Evolutionary conservation across 768 basidiomycete genomes (phyloP), one percentile per base, ranked within the genome.

Genomic region (Lactarius evosmus): DNA sequence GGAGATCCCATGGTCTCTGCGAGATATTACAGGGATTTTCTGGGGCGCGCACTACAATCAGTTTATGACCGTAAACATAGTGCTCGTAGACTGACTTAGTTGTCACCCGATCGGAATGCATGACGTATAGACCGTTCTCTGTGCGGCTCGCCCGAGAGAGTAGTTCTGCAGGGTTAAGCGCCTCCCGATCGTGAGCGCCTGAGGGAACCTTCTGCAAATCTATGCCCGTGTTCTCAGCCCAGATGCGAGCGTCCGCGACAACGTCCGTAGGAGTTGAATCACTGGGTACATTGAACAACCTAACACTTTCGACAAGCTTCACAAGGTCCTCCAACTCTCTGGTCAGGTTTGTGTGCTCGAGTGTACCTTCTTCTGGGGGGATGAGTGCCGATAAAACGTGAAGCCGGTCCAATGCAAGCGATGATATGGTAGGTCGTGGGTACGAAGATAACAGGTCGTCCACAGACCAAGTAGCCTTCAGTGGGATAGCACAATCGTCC

Each of bases 251-350:
- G 60, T 82, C 81, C 14, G 79, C 69, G 50, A 65, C 58, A 22
- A 67, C 65, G 53, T 60, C 49, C 29, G 62, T 57, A 16, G 32
- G 14, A 32, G 27, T 62, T 11, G 67, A 52, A 9, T 65, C 63
- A 53, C 38, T 56, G n/a, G 72, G 70, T 16, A 74, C 56, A 27
- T 82, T 74, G 50, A 88, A 85, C 29, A 88, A 73, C 73, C 83
- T 89, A 58, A 93, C 91, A 3, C 91, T 91, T 70, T 93, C 90
- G 16, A 94, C 91, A 11, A 94, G 78, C 66, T 80, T 83, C 61
- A 93, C 77, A 56, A 94, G 81, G 58, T 87, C 86, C 67, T 88
- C 86, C 66, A 94, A 74, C 66, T 89, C 85, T 46, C 68, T 65
- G 64, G 83, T 87, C 49, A 88, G 75, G 22, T 73, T 71, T 3